Conservation (phyloP, 1,284 basidiomycete genomes). For the Cryptococcus amylolentus region DNA sequence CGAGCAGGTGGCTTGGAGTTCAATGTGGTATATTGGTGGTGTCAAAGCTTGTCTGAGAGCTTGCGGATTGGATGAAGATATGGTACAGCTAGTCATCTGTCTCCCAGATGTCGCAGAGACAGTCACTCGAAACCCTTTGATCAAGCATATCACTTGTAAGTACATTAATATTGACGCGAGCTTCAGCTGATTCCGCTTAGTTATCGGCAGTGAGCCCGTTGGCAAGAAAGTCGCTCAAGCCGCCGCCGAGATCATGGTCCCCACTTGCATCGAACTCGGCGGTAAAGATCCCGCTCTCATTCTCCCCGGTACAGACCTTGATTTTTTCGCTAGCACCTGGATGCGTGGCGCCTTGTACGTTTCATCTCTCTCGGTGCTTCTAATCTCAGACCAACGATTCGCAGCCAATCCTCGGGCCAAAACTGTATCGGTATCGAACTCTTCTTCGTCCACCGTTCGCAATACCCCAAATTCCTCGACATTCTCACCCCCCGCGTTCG, state of each 20-base stretch:
- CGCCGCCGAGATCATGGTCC: constrained; percentile 79
- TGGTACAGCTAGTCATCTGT: constrained; percentile 84
- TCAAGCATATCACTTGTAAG: constrained; percentile 61
- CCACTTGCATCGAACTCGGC: constrained; percentile 85
- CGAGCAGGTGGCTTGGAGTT: constrained; percentile 85
- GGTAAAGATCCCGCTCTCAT: constrained; percentile 57
- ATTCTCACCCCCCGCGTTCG: constrained; percentile 62
- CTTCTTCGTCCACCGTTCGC: constrained; percentile 73
- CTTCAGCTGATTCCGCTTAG: constrained; percentile 36
- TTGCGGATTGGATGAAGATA: constrained; percentile 73
- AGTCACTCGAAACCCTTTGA: constrained; percentile 71
- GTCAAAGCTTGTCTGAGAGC: constrained; percentile 68
- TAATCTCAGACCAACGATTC: neutral
- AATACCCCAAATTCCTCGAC: constrained; percentile 69
- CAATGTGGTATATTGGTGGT: constrained; percentile 72
- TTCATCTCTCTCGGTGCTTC: neutral
- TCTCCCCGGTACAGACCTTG: constrained; percentile 52
- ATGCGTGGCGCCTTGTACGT: constrained; percentile 80
- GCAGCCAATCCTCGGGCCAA: constrained; percentile 60
- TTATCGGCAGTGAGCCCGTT: constrained; percentile 89
- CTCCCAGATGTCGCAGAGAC: constrained; percentile 80
- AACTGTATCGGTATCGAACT: constrained; percentile 97
- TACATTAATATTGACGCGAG: neutral
- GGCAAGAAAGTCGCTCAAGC: constrained; percentile 77
- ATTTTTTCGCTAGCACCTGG: constrained; percentile 54